These are phyloP conservation scores for Chrysoporthe austroafricana DNA, from an alignment of 2,329 filamentous ascomycete genomes.

Conservation along the genomic window DNA sequence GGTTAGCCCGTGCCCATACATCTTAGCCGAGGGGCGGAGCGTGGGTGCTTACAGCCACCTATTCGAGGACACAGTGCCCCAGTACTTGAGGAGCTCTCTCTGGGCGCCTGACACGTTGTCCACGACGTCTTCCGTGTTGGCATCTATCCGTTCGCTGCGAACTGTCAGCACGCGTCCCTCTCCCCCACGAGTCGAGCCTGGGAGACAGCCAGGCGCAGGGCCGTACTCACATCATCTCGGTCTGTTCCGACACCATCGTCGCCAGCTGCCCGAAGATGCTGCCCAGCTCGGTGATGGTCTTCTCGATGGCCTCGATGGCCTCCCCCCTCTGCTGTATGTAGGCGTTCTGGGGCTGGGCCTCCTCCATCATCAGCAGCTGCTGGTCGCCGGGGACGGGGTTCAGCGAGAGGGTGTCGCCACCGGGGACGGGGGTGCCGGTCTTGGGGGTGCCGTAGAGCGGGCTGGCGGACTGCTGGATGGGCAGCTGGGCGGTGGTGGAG, in stretches of 20 bases:
- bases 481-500: constrained; percentile 71
- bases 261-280: constrained; percentile 92
- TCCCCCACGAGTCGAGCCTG: neutral
- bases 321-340: constrained; percentile 95
- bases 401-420: constrained; percentile 77
- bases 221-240: constrained; percentile 75
- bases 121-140: constrained; percentile 96
- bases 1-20: neutral
- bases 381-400: constrained; percentile 84
- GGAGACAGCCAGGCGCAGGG: neutral
- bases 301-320: constrained; percentile 95
- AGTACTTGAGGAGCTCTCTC: constrained; percentile 94
- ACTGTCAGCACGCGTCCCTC: neutral
- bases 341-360: constrained; percentile 80
- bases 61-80: constrained; percentile 91
- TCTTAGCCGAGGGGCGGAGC: neutral
- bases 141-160: constrained; percentile 77
- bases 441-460: constrained; percentile 83
- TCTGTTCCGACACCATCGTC: constrained; percentile 96
- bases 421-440: constrained; percentile 67
- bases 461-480: constrained; percentile 75
- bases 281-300: constrained; percentile 90
- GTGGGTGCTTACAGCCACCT: constrained; percentile 66
- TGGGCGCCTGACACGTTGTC: constrained; percentile 98
- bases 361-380: constrained; percentile 90